Evolutionary conservation across 2,329 filamentous ascomycete genomes (phyloP), one percentile per base, ranked within the genome.

Genomic region (Bipolaris cookei): DNA sequence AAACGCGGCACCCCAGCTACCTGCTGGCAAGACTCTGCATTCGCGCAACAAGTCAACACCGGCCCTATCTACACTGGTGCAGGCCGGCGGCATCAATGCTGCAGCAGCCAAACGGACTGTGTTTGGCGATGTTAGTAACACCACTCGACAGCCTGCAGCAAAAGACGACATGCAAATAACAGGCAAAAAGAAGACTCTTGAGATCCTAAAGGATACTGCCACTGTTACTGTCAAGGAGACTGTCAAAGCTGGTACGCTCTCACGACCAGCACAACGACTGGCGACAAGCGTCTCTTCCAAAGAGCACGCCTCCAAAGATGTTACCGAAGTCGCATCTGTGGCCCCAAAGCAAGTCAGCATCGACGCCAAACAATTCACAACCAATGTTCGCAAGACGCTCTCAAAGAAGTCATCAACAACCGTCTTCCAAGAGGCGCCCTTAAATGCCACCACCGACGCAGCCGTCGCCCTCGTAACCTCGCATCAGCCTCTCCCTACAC

Each of bases 121-220:
- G 11, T 92, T 96, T 76, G 90, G 86, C 47, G 92, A 96, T 74
- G 84, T 95, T 60, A 95, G 90, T 81, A 94, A 93, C 71, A 87
- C 83, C 43, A 71, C 81, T 38, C 77, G 70, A 50, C 68, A 70
- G 42, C 69, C 66, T 25, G 28, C 71, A 61, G 66, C 70, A 54
- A 84, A 85, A 66, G 87, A 90, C 73, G 87, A 89, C 67, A 80
- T 80, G 35, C 79, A 78, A 50, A 70, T 85, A 23, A 65, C 73
- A 25, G 78, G 76, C 56, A 73, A 74, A 58, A 76, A 78, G 38
- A 77, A 77, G 34, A 71, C 72, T 16, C 70, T 71, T 25, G 74
- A 66, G 66, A 63, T 71, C 63, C 56, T 76, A 57, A 74, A 75
- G 55, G 73, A 75, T 53, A 45, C 68, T 39, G 61, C 65, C 49